Base-by-base conservation (phyloP, 768 basidiomycete species). In the Russula ochroleuca region DNA sequence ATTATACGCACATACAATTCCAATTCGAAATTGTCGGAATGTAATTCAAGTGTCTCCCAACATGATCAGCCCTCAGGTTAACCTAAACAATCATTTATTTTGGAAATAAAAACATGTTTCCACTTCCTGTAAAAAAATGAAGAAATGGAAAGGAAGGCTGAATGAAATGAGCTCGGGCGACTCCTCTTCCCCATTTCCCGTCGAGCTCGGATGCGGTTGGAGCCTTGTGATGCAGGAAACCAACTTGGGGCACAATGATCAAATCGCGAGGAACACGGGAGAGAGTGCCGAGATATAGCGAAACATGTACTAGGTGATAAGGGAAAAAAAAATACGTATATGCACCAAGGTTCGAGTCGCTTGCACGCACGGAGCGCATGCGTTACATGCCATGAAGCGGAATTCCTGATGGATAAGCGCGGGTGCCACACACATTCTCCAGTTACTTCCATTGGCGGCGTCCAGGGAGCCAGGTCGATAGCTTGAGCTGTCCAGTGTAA, bases 181-280 rank as follows among this genome's bases (percentile, higher is more conserved):
- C 41, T 6, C 3, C 52, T 6, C 41, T 21, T 3, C 47, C 47
- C 21, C 23, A 47, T 38, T 17, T 13, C n/a, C 23, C 19, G 37
- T 52, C 59, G 41, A 49, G 38, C 40, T 59, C 49, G 49, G 59
- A 52, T 45, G 41, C 58, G 37, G 59, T 28, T 59, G 38, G 25
- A 11, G 47, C 17, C 23, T 25, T 11, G 48, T 48, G 23, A 49
- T 59, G 19, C 19, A 50, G 23, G 21, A 25, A 10, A 49, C 48
- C 48, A 51, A 31, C 19, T 50, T 31, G 17, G 25, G 45, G 14
- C 8, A 19, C 23, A 11, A 8, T 37, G 37, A 41, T 41, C 50
- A 43, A 52, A 60, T 60, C 59, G 59, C 59, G 59, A 60, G 59
- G 59, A 60, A 21, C 59, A 31, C 50, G 59, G 40, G 50, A 15